Conservation (phyloP, 169 alveolate species). For the Plasmodium sp. region DNA sequence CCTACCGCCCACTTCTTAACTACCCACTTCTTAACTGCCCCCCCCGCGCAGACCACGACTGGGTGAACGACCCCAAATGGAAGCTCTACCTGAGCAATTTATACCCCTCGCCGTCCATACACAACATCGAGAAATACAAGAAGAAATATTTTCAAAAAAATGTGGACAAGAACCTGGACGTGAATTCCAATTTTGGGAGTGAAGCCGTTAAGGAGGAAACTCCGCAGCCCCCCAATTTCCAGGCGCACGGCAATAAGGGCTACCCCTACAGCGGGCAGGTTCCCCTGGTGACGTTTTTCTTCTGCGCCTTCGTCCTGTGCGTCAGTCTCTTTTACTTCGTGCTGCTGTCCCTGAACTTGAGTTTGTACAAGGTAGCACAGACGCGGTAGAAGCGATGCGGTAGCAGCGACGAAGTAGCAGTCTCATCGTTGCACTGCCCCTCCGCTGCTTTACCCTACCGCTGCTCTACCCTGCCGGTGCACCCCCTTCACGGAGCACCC, state of each 20-base stretch:
- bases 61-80: conserved; percentile 74
- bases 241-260: background rate
- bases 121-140: conserved; percentile 64
- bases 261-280: conserved; percentile 1
- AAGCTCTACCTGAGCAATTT: conserved; percentile 41
- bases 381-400: no score
- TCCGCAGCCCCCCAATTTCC: conserved; percentile 29
- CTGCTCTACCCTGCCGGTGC: background rate
- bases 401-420: background rate
- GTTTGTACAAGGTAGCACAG: conserved; percentile 38
- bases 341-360: conserved; percentile 15
- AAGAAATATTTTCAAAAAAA: conserved; percentile 67
- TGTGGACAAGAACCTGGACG: conserved; percentile 43
- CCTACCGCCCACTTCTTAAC: no score
- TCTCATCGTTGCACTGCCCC: background rate
- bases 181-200: conserved; percentile 15
- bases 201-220: conserved; percentile 13
- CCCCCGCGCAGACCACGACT: conserved; percentile 40
- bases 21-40: background rate
- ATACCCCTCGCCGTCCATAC: conserved; percentile 66
- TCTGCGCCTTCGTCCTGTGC: conserved; percentile 16
- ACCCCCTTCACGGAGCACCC: background rate
- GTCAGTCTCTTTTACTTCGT: conserved; percentile 45
- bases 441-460: background rate
- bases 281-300: conserved; percentile 41